Percentiles rank a stretch among this genome's conserved stretches.
Conservation (phyloP, 2,329 filamentous ascomycete species). For the Pestalotiopsis sp. region DNA sequence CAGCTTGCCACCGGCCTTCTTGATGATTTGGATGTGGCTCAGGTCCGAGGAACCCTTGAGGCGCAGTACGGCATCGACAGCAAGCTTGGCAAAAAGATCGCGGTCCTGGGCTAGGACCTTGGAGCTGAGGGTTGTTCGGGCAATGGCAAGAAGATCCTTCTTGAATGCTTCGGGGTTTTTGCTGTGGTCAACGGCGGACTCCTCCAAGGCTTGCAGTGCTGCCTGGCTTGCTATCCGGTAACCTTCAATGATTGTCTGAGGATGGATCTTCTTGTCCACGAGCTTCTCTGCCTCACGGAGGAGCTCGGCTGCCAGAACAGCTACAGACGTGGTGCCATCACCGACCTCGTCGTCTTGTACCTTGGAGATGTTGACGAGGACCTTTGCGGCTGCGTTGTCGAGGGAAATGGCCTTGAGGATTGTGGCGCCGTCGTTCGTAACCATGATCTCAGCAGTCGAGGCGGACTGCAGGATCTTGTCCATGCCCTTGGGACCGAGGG, state of each 20-base stretch:
- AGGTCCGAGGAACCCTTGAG: slow-evolving; percentile 90
- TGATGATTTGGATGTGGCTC: slow-evolving; percentile 98
- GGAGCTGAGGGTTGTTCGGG: slow-evolving; percentile 92
- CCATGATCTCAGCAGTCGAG: slow-evolving; percentile 95
- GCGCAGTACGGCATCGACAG: slow-evolving; percentile 87
- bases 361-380: slow-evolving; percentile 98
- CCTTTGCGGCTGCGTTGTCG: slow-evolving; percentile 97
- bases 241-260: slow-evolving; percentile 98
- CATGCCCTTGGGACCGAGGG: slow-evolving; percentile 96
- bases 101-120: slow-evolving; percentile 96
- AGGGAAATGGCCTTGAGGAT: slow-evolving; percentile 98
- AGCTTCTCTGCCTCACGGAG: slow-evolving; percentile 96
- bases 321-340: slow-evolving; percentile 97
- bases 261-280: slow-evolving; percentile 97
- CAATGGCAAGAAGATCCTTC: slow-evolving; percentile 87
- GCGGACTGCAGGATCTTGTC: slow-evolving; percentile 97
- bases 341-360: slow-evolving; percentile 99
- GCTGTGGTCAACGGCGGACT: slow-evolving; percentile 88
- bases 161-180: slow-evolving; percentile 81
- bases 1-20: slow-evolving; percentile 97
- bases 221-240: slow-evolving; percentile 96
- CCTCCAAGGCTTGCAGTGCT: slow-evolving; percentile 81
- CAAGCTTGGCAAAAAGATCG: slow-evolving; percentile 86
- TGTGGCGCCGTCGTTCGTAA: slow-evolving; percentile 97
- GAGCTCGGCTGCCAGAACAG: slow-evolving; percentile 92